Evolutionary conservation across 495 filamentous ascomycete species (phyloP), one percentile per base, ranked within the genome.

Genomic region (Annulohypoxylon maeteangense): DNA sequence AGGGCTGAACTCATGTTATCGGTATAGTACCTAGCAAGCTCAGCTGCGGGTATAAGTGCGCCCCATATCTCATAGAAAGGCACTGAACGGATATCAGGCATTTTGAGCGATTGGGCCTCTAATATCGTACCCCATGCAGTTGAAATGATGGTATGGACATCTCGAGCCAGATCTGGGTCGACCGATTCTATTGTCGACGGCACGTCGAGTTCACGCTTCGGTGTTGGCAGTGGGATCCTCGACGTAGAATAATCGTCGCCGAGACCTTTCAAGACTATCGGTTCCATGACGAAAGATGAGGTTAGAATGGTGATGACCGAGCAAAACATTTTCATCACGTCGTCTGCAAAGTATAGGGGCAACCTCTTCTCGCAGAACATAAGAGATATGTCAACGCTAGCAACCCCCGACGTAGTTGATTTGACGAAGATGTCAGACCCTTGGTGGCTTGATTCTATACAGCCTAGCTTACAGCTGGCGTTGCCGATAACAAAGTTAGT

Each of bases 1-100:
- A 71, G 50, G 25, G 58, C 31, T 50, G 69, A 66, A 10, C 76
- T 67, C 22, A 84, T 68, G 44, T 81, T 81, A 16, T 78, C 75
- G 50, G 78, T 83, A 16, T 83, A 77, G 60, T 80, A 81, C 8
- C 74, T 71, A 32, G 82, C 78, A 23, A 85, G 71, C 70, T 83
- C 82, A 6, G 81, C 77, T 2, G 83, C 83, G 0, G 83, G 81
- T 53, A 84, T 75, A 12, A 83, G 69, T 2, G 81, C 80, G 8
- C 83, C 83, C 82, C 82, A 85, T 10, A 84, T 80, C 44, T 85
- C 83, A 57, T 79, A 85, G 57, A 85, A 85, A 0, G 82, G 80
- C 4, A 83, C 83, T 6, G 79, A 79, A 55, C 82, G 82, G 10
- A 83, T 75, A 12, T 85, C 81, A 0, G 81, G 77, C 2, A 83